Evolutionary conservation across 768 basidiomycete genomes (phyloP), one percentile per base, ranked within the genome.

Genomic region (Thelephora ganbajun): DNA sequence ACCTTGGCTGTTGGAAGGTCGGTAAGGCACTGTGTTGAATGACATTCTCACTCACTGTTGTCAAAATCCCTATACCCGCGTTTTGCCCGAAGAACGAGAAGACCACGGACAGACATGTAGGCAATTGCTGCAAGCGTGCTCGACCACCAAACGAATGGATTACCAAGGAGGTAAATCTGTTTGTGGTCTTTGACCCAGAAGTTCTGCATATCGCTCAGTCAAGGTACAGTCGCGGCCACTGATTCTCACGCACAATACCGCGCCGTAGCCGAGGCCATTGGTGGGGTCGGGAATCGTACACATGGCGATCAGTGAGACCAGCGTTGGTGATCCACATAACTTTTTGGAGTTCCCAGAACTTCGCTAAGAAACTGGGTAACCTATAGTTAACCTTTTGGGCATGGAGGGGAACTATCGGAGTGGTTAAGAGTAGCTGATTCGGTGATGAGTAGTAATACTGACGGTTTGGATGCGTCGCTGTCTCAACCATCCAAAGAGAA

Each of bases 251-350:
- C 56, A 97, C 91, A 57, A 98, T 98, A 33, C 96, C 96, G 49
- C 94, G 82, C 42, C 73, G 75, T 30, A 98, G 74, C 44, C 75
- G 70, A n/a, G 94, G 96, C 96, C 96, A 98, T 0, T 77, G 71
- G 45, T 75, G 67, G 7, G 94, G 94, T n/a, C 96, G 74, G 11
- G 94, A 98, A 60, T 99, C 96, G 57, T 80, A 99, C 0, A 81
- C 81, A 58, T 99, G 96, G 13, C 90, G 79, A 56, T 97, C 93
- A 2, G 94, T 97, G 50, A 98, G 66, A 1, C 93, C 94, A 30
- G 90, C 91, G 55, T 98, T 98, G 20, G 93, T 98, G 6, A 73
- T 79, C 92, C 92, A 97, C 92, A 96, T 94, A 49, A 96, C 94
- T 54, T 74, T 72, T 58, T 97, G 90, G 30, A 97, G 67, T 58